Evolutionary conservation across 2,329 filamentous ascomycete genomes (phyloP).

Genomic region (Fusarium sp.): DNA sequence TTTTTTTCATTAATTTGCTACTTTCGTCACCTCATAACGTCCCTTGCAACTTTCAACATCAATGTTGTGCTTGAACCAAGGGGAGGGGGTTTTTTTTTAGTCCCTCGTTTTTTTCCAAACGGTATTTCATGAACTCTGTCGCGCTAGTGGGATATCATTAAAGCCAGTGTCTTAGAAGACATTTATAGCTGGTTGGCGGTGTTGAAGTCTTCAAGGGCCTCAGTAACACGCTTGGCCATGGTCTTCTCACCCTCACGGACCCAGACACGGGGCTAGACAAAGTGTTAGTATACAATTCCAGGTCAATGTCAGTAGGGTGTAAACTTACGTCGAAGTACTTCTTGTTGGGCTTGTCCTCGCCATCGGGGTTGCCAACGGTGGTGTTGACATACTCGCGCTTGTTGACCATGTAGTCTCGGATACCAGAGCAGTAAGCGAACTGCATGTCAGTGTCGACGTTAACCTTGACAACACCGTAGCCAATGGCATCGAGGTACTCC

Average conservation of each 20-base stretch:
- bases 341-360: conserved; percentile 99
- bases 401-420: conserved; percentile 92
- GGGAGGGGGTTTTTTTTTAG: conserved; percentile 6
- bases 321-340: conserved; percentile 77
- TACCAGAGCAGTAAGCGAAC: conserved; percentile 90
- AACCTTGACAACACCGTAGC: conserved; percentile 97
- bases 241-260: conserved; percentile 97
- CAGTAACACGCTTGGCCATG: conserved; percentile 83
- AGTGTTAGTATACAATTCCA: conserved; percentile 4
- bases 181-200: conserved; percentile 51
- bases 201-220: conserved; percentile 93
- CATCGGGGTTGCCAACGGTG: conserved; percentile 94
- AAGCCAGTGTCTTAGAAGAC: conserved; percentile 14
- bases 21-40: conserved; percentile 38
- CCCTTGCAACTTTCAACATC: conserved; percentile 32
- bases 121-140: conserved; percentile 28
- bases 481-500: conserved; percentile 90
- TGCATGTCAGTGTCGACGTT: conserved; percentile 99
- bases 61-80: conserved; percentile 28
- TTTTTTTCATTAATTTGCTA: conserved; percentile 42
- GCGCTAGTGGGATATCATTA: conserved; percentile 35
- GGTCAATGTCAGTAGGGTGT: neutral
- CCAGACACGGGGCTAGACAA: conserved; percentile 85
- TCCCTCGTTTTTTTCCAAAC: conserved; percentile 31
- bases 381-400: conserved; percentile 95